Conservation (phyloP, 2,329 filamentous ascomycete species). For the Arthrinium phaeospermum region DNA sequence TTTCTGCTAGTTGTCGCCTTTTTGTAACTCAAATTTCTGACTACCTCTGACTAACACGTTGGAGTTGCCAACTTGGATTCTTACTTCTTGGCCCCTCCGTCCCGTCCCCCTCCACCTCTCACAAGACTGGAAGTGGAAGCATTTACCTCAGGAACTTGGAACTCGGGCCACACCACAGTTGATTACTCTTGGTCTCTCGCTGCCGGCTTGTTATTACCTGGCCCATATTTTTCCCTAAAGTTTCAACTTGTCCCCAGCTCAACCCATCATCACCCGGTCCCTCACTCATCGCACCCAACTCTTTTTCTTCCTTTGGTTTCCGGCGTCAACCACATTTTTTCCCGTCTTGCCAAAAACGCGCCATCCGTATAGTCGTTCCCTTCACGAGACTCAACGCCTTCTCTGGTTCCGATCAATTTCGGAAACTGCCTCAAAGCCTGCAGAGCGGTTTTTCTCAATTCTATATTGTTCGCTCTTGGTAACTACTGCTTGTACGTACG, state of each 20-base stretch:
- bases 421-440: neutral
- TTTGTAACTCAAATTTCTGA: conserved; percentile 12
- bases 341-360: neutral
- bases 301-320: neutral
- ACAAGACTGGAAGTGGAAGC: neutral
- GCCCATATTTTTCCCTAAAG: conserved; percentile 5
- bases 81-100: neutral
- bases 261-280: conserved; percentile 8
- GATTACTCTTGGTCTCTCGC: conserved; percentile 16
- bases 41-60: conserved; percentile 16
- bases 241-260: conserved; percentile 18
- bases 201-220: neutral
- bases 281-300: conserved; percentile 15
- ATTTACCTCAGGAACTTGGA: conserved; percentile 5
- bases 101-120: conserved; percentile 2
- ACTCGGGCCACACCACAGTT: conserved; percentile 15
- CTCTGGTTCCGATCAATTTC: neutral
- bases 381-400: neutral
- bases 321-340: neutral
- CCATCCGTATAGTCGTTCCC: neutral
- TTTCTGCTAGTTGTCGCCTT: conserved; percentile 11
- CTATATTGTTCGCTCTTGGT: neutral
- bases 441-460: neutral
- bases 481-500: neutral
- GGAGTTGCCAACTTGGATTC: conserved; percentile 11